A percentile compares a stretch with the other conserved stretches of the same genome.
phyloP scores from a whole-genome alignment of 2,329 filamentous ascomycete species.

The Fusarium sp. region DNA sequence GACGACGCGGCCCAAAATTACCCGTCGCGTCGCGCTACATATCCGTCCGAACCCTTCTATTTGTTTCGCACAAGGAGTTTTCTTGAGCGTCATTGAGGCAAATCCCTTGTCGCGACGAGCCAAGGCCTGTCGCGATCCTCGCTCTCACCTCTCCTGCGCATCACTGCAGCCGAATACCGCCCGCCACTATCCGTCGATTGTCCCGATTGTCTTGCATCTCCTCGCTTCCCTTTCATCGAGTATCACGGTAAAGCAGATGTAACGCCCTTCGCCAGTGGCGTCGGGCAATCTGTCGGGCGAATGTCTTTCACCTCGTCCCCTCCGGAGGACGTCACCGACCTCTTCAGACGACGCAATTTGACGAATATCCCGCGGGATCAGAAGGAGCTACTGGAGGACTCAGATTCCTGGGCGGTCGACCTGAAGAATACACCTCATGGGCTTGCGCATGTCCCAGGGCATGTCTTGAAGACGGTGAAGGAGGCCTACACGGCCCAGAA shows the following conservation, averaged over 20 bases:
- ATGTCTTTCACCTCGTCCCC: slow-evolving; percentile 45
- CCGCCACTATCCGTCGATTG: neutral
- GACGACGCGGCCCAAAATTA: slow-evolving; percentile 34
- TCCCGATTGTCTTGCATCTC: neutral
- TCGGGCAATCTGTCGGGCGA: slow-evolving; percentile 35
- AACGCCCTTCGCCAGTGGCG: slow-evolving; percentile 28
- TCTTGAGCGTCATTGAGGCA: slow-evolving; percentile 1
- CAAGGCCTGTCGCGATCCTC: neutral
- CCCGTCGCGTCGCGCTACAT: slow-evolving; percentile 33
- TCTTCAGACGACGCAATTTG: slow-evolving; percentile 45
- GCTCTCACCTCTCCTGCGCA: neutral
- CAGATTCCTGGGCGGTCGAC: slow-evolving; percentile 53
- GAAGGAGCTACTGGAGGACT: slow-evolving; percentile 48
- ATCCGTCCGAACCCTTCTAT: neutral
- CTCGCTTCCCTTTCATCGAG: slow-evolving; percentile 7
- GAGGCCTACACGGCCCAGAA: slow-evolving; percentile 36
- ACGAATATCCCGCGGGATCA: slow-evolving; percentile 55
- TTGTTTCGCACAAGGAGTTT: slow-evolving; percentile 15
- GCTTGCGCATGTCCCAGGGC: slow-evolving; percentile 49
- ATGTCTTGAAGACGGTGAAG: slow-evolving; percentile 50
- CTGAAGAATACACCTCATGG: slow-evolving; percentile 40
- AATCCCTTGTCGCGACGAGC: neutral
- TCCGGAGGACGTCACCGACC: slow-evolving; percentile 35
- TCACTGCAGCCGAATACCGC: neutral
- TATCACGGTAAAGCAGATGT: slow-evolving; percentile 35